A percentile compares a stretch with the other conserved stretches of the same genome.
Conservation (phyloP, 2,329 filamentous ascomycete genomes). For the Calonectria pseudoturangicola region DNA sequence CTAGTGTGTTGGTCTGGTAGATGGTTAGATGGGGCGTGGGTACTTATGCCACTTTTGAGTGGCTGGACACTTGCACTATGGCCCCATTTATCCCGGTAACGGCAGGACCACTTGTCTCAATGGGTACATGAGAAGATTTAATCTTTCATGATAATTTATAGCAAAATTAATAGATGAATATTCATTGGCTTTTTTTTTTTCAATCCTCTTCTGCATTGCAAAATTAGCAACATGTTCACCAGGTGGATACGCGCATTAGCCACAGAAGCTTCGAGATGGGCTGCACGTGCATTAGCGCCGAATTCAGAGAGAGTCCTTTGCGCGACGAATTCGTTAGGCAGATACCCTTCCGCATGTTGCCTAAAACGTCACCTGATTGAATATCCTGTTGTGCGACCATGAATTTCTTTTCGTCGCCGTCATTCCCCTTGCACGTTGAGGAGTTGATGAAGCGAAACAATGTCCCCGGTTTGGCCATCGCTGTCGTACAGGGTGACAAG, state of each 20-base stretch:
- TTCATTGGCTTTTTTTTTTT: too few species aligned
- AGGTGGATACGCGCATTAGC: not conserved
- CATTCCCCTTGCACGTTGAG: conserved; percentile 43
- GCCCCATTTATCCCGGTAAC: not conserved
- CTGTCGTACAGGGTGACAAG: conserved; percentile 43
- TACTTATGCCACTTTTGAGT: not conserved
- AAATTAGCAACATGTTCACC: too few species aligned
- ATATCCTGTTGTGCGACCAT: conserved; percentile 31
- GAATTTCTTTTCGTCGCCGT: conserved; percentile 43
- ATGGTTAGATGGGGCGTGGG: not conserved
- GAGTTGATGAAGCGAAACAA: conserved; percentile 47
- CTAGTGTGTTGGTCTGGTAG: not conserved
- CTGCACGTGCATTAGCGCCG: not conserved
- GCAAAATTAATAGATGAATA: too few species aligned
- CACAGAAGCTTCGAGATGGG: not conserved
- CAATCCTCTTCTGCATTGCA: too few species aligned
- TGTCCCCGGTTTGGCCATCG: conserved; percentile 53
- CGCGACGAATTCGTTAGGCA: not conserved
- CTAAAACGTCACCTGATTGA: not conserved
- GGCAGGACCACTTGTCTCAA: too few species aligned
- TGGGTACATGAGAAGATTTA: too few species aligned
- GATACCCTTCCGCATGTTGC: not conserved
- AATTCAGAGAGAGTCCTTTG: not conserved
- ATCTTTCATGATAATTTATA: too few species aligned
- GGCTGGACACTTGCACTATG: not conserved